A percentile compares a stretch with the other conserved stretches of the same genome.
Conservation (phyloP, 2,329 filamentous ascomycete species). For the Cladosporium austrohemisphaericum region DNA sequence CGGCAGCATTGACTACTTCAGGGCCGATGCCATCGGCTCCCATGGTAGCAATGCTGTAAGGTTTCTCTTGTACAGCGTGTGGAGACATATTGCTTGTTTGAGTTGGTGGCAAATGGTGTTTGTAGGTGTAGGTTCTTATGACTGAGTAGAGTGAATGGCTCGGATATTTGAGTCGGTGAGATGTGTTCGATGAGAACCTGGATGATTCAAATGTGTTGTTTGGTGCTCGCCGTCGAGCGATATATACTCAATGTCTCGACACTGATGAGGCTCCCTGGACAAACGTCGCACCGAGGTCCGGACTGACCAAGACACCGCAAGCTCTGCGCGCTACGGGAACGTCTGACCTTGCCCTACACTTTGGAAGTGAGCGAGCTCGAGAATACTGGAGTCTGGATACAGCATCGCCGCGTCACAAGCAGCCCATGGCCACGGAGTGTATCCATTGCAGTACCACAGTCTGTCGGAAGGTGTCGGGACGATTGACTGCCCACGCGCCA, state of each 20-base stretch:
- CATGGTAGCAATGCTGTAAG: conserved; percentile 58
- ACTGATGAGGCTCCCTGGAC: not conserved
- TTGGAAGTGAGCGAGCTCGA: not conserved
- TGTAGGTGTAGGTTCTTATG: not conserved
- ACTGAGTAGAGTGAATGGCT: too few relatives aligned
- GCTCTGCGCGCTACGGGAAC: conserved; percentile 5
- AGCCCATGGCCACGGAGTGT: conserved; percentile 4
- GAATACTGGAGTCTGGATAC: not conserved
- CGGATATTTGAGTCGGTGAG: too few relatives aligned
- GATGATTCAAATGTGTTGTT: not conserved
- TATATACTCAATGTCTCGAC: conserved; percentile 2
- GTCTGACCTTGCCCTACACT: conserved; percentile 8
- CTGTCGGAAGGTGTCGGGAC: conserved; percentile 5
- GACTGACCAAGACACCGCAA: conserved; percentile 8
- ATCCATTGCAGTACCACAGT: not conserved
- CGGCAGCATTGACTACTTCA: conserved; percentile 63
- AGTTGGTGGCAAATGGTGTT: not conserved
- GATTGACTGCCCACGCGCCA: not conserved
- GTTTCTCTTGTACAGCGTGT: conserved; percentile 31
- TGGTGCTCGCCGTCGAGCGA: not conserved
- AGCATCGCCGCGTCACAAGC: not conserved
- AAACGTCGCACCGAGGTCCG: not conserved
- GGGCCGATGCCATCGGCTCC: conserved; percentile 67
- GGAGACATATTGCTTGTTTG: conserved; percentile 21
- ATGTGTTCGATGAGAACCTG: too few relatives aligned